These are phyloP conservation scores for Gastrolobium bilobum DNA, from an alignment of 306 rosid species.

Conservation along the genomic window DNA sequence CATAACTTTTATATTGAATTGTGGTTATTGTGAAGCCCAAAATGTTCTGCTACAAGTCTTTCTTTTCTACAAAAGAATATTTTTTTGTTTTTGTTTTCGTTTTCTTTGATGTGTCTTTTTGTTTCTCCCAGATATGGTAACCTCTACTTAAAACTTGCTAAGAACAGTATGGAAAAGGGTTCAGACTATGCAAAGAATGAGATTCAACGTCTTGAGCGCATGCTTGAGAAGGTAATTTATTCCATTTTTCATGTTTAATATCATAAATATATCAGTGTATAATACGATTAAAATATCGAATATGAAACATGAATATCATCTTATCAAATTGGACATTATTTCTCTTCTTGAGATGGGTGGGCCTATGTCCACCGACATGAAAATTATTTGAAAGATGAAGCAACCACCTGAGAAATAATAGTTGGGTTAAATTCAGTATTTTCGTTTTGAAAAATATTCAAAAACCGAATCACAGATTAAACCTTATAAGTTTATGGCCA, in stretches of 20 bases:
- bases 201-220: slow-evolving; percentile 75
- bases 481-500: neutral
- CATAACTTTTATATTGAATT: neutral
- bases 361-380: slow-evolving; percentile 1
- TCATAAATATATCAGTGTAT: neutral
- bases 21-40: slow-evolving; percentile 19
- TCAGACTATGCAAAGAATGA: slow-evolving; percentile 81
- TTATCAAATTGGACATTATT: neutral
- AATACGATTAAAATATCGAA: neutral
- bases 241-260: neutral
- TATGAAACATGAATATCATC: slow-evolving; percentile 6
- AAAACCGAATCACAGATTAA: neutral
- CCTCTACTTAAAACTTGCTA: slow-evolving; percentile 79
- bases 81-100: slow-evolving; percentile 28
- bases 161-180: slow-evolving; percentile 77
- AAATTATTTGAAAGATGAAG: neutral
- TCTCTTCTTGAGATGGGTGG: slow-evolving; percentile 21
- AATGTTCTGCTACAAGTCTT: slow-evolving; percentile 5
- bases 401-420: neutral
- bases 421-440: neutral
- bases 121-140: slow-evolving; percentile 65
- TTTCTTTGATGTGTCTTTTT: slow-evolving; percentile 18
- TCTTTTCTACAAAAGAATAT: slow-evolving; percentile 6
- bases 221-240: slow-evolving; percentile 74
- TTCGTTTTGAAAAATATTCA: neutral